Base-by-base conservation (phyloP, 2,329 filamentous ascomycete species). In the Trichoderma semiorbis region DNA sequence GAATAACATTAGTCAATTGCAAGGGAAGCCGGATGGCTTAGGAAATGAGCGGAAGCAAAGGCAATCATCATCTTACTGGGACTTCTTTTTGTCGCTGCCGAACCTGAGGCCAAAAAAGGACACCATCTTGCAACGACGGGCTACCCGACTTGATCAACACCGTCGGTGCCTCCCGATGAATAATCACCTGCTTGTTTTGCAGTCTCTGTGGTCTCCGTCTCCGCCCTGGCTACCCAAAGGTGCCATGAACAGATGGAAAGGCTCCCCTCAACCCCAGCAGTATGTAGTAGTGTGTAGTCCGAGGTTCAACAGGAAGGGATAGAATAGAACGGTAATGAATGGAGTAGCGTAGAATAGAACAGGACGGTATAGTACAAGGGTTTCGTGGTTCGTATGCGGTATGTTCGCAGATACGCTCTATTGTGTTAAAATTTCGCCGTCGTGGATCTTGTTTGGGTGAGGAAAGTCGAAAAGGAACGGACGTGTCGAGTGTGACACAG, bases 51-150 rank as follows among this genome's bases (percentile, higher is more conserved):
- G 47, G 24, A 11, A 3, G n/a, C 18, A 12, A 43, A 50, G 28
- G 34, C n/a, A 16, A 7, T 26, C 14, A 28, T 70, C 7, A 47
- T 72, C 79, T 76, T 78, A 83, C 86, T 83, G 78, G n/a, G 81
- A 85, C 84, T 87, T 88, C 79, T 89, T 89, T 81, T 85, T 88
- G 73, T 87, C 85, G 75, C 83, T 83, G 64, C 86, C 85, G 72
- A 89, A 81, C 77, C 85, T 88, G 77, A 89, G 80, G 64, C 87
- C 87, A 74, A 89, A 88, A 74, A 89, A 87, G 3, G 88, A 88
- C 26, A 89, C 87, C 88, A 89, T 89, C 70, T 69, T 69, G 65
- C 39, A 62, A 39, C 57, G 67, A 53, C 55, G 7, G 36, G 57
- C 28, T 34, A 34, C 57, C 57, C 14, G 26, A 21, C 58, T 30